Conservation (phyloP, 352 stramenopile genomes). For the Phytophthora citricola region DNA sequence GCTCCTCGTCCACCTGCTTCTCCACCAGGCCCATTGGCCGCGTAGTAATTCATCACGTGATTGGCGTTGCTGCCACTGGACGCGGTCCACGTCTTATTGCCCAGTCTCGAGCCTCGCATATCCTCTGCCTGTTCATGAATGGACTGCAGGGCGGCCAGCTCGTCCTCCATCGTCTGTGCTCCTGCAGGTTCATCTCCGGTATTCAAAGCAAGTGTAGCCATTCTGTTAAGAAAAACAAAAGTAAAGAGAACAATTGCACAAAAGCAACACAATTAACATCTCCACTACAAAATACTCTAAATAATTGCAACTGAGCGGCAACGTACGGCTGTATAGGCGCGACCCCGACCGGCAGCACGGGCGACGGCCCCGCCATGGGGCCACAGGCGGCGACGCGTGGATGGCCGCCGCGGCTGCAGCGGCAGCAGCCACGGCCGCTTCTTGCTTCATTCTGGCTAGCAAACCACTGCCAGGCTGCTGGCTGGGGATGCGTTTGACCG, state of each 20-base stretch:
- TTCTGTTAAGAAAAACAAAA: conserved; percentile 25
- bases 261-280: conserved; percentile 4
- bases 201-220: conserved; percentile 33
- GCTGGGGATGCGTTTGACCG: conserved; percentile 92
- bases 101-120: conserved; percentile 71
- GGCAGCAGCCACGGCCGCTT: conserved; percentile 67
- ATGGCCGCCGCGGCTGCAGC: conserved; percentile 50
- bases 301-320: conserved; percentile 10
- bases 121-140: conserved; percentile 89
- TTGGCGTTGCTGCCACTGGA: conserved; percentile 79
- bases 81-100: conserved; percentile 89
- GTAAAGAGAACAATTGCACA: conserved; percentile 12
- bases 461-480: conserved; percentile 74
- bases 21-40: conserved; percentile 44
- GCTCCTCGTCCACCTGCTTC: conserved; percentile 44
- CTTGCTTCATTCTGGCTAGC: conserved; percentile 88
- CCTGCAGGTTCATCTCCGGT: conserved; percentile 36
- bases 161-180: conserved; percentile 86
- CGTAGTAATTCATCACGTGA: conserved; percentile 82
- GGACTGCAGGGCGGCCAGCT: conserved; percentile 80
- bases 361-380: conserved; percentile 49
- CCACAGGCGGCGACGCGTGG: conserved; percentile 45
- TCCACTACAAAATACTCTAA: conserved; percentile 11
- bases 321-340: conserved; percentile 53
- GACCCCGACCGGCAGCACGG: conserved; percentile 37